A percentile compares a stretch with the other conserved stretches of the same genome.
These are phyloP conservation scores for Athelia sp. DNA, from an alignment of 1,284 basidiomycete genomes.

Conservation along the genomic window DNA sequence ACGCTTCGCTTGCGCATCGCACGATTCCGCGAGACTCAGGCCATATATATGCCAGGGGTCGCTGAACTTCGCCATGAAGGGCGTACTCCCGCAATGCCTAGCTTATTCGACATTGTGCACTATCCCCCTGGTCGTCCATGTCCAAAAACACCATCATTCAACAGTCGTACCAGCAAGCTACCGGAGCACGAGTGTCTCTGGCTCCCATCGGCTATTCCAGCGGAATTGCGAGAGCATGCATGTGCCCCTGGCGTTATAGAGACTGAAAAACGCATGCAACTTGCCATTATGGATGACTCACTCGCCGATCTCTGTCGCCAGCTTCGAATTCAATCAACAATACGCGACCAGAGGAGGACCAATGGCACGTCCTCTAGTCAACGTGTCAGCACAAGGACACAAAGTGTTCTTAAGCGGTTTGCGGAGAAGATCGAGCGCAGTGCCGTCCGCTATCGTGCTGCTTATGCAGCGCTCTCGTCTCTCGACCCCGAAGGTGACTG, in stretches of 20 bases:
- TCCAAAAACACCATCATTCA: not conserved
- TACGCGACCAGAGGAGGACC: not conserved
- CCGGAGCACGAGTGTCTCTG: not conserved
- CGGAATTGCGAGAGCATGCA: not conserved
- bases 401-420: not conserved
- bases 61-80: not conserved
- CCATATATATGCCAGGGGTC: not conserved
- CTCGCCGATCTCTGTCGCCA: not conserved
- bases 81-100: too few species aligned
- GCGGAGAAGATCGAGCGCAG: not conserved
- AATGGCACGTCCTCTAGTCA: not conserved
- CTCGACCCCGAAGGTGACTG: not conserved
- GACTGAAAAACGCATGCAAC: not conserved
- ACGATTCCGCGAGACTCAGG: not conserved
- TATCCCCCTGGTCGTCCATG: not conserved
- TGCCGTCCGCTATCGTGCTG: not conserved
- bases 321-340: not conserved
- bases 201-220: not conserved
- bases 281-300: not conserved
- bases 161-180: not conserved
- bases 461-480: not conserved
- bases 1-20: not conserved
- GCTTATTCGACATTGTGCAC: not conserved
- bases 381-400: not conserved
- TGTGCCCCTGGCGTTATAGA: not conserved